Conservation (phyloP, 768 basidiomycete genomes). For the Podaxis sp. region DNA sequence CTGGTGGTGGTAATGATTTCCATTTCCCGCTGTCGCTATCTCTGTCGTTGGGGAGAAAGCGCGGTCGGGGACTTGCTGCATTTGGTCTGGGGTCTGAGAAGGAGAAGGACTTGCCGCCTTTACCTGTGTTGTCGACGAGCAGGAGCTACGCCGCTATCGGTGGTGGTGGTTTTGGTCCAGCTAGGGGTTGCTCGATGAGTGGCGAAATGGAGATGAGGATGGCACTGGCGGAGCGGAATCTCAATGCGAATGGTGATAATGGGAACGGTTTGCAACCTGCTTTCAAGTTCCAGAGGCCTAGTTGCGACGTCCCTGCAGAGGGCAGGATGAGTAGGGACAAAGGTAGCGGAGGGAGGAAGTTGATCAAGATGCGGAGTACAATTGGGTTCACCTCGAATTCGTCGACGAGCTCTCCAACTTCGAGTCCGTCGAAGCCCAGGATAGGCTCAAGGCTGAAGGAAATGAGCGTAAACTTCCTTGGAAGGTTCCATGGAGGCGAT, state of each 20-base stretch:
- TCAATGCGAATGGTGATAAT: background rate
- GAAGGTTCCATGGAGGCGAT: constrained; percentile 10
- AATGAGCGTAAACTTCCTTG: constrained; percentile 7
- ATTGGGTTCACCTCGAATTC: constrained; percentile 4
- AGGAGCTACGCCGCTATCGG: background rate
- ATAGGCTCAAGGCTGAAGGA: constrained; percentile 10
- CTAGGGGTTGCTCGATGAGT: constrained; percentile 51
- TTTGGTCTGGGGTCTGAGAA: constrained; percentile 4
- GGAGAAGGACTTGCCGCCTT: background rate
- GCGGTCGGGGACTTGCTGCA: background rate
- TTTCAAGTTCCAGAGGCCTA: constrained; percentile 9
- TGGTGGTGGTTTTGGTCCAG: background rate
- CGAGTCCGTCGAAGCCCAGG: constrained; percentile 3
- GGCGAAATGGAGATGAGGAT: constrained; percentile 61
- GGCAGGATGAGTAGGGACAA: background rate
- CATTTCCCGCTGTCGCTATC: constrained; percentile 2
- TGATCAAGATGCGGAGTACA: constrained; percentile 4
- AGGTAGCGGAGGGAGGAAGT: background rate
- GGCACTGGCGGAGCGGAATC: constrained; percentile 39
- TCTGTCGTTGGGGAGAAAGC: constrained; percentile 5
- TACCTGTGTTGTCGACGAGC: background rate
- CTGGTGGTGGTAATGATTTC: constrained; percentile 10
- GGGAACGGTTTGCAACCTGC: background rate
- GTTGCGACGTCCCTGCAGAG: constrained; percentile 1
- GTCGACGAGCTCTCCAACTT: background rate